Percentiles rank a stretch among this genome's conserved stretches.
phyloP scores from a whole-genome alignment of 1,139 yeast species.

The Hyphopichia khmerensis region DNA sequence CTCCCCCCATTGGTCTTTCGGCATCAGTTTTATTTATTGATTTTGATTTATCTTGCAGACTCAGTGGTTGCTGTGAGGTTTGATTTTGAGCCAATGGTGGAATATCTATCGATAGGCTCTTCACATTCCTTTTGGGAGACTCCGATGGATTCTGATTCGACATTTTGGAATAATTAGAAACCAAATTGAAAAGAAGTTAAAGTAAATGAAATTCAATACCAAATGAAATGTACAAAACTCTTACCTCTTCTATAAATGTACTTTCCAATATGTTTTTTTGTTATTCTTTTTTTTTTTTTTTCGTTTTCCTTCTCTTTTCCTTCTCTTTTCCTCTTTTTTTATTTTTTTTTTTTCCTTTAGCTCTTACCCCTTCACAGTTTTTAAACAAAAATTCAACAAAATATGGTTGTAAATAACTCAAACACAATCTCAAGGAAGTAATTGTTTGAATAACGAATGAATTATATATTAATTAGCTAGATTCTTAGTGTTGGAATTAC shows the following conservation, averaged over 20 bases:
- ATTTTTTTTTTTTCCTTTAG: no score
- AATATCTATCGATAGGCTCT: constrained; percentile 1
- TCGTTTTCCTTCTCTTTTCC: no score
- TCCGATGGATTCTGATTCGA: not conserved
- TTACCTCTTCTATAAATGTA: no score
- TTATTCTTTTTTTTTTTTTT: no score
- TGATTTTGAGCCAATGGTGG: not conserved
- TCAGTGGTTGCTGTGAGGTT: not conserved
- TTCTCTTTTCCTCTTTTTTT: no score
- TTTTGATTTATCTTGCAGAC: not conserved
- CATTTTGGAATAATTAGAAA: not conserved
- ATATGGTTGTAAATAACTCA: no score
- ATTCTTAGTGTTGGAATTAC: not conserved
- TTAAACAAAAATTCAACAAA: no score
- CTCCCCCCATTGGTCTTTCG: constrained; percentile 2
- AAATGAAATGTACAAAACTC: not conserved
- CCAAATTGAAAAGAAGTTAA: not conserved
- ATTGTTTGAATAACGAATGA: no score
- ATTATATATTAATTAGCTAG: not conserved
- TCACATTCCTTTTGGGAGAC: constrained; percentile 2
- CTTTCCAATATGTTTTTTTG: no score
- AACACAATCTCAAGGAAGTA: no score
- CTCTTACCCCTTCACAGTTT: no score
- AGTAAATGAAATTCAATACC: not conserved
- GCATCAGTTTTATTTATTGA: not conserved